phyloP scores from a whole-genome alignment of 2,329 filamentous ascomycete genomes.

The Pseudogymnoascus sp. region DNA sequence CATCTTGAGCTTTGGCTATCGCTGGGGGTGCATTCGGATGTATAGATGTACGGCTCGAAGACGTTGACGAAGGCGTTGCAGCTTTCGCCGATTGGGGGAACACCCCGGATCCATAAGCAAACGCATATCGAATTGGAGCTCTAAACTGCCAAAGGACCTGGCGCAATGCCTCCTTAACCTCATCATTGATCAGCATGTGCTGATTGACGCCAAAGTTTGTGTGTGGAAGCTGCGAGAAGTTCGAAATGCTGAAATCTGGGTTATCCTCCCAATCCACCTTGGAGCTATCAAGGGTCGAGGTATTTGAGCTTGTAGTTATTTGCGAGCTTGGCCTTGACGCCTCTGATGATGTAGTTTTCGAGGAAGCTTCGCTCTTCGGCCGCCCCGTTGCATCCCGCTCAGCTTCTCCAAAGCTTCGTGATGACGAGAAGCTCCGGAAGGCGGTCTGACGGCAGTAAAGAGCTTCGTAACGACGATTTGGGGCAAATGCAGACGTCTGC shows the following conservation, averaged over 20 bases:
- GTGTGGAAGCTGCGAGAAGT: slow-evolving; percentile 69
- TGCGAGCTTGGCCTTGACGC: background rate
- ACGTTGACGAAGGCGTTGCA: slow-evolving; percentile 37
- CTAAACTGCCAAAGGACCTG: slow-evolving; percentile 85
- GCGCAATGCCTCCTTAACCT: slow-evolving; percentile 85
- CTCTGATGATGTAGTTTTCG: background rate
- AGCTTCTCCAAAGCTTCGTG: background rate
- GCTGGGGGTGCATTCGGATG: slow-evolving; percentile 77
- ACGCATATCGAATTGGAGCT: slow-evolving; percentile 90
- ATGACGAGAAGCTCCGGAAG: background rate
- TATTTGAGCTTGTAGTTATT: background rate
- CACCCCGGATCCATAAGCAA: slow-evolving; percentile 94
- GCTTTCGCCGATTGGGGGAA: slow-evolving; percentile 68
- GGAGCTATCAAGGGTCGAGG: background rate
- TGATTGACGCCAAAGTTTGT: slow-evolving; percentile 88
- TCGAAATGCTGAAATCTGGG: slow-evolving; percentile 60
- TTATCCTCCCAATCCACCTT: slow-evolving; percentile 61
- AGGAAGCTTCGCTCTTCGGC: background rate
- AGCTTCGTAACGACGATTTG: background rate
- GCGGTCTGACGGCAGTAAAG: background rate
- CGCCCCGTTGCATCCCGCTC: background rate
- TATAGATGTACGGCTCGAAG: slow-evolving; percentile 50
- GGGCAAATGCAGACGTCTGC: background rate
- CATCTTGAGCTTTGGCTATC: slow-evolving; percentile 76
- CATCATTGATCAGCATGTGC: slow-evolving; percentile 89